Percentiles rank a stretch among this genome's conserved stretches.
Evolutionary conservation across 352 stramenopile genomes (phyloP).

Genomic region (Hyaloperonospora arabidopsidis): DNA sequence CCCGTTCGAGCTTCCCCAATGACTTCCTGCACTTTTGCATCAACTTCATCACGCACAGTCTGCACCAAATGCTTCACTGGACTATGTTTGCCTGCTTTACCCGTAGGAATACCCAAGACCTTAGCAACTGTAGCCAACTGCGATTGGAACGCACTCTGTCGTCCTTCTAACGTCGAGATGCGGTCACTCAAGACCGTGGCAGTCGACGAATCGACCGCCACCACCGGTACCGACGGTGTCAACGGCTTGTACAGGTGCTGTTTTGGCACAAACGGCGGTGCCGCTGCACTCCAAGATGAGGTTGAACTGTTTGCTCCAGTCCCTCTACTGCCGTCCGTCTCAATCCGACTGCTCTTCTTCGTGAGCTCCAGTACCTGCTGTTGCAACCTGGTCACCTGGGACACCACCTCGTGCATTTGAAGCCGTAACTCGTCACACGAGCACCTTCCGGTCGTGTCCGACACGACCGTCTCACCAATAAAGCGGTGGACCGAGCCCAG

Average conservation of each 20-base stretch:
- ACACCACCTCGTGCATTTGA: conserved; percentile 47
- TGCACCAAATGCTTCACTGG: conserved; percentile 67
- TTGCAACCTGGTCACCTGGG: conserved; percentile 42
- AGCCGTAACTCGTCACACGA: conserved; percentile 36
- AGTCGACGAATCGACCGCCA: conserved; percentile 11
- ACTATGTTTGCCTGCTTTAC: conserved; percentile 62
- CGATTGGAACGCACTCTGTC: conserved; percentile 78
- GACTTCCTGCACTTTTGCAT: conserved; percentile 21
- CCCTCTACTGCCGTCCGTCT: conserved; percentile 10
- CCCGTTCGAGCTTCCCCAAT: conserved; percentile 4
- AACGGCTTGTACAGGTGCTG: conserved; percentile 18
- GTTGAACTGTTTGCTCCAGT: conserved; percentile 6
- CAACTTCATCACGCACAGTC: conserved; percentile 61
- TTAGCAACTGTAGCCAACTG: conserved; percentile 76
- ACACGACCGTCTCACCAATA: conserved; percentile 12
- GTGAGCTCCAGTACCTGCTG: conserved; percentile 33
- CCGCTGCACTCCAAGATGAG: conserved; percentile 17
- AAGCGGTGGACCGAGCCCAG: conserved; percentile 24
- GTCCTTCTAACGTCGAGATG: conserved; percentile 73
- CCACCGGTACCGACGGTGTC: conserved; percentile 4
- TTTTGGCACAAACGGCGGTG: conserved; percentile 27
- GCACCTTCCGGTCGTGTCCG: conserved; percentile 21
- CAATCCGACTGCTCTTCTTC: conserved; percentile 15
- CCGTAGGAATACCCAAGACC: conserved; percentile 50
- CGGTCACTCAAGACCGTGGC: conserved; percentile 53